Percentiles rank a stretch among this genome's conserved stretches.
Evolutionary conservation across 2,329 filamentous ascomycete genomes (phyloP).

Genomic region (Fusarium miscanthi): DNA sequence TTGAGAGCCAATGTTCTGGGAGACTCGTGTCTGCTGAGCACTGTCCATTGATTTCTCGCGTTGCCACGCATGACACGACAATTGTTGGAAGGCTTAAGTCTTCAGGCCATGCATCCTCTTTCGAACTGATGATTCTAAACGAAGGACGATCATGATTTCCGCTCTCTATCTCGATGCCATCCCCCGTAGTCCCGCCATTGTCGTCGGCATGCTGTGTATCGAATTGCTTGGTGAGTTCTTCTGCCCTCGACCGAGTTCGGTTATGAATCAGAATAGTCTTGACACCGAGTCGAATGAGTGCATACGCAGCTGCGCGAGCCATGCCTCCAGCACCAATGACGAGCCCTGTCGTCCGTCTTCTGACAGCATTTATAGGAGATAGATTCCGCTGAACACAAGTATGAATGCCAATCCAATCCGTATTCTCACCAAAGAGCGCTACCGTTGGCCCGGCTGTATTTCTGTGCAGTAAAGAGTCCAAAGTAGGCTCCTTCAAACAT

Average conservation of each 20-base stretch:
- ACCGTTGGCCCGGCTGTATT: not conserved
- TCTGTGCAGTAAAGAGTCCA: not conserved
- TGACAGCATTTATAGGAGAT: slow-evolving; percentile 9
- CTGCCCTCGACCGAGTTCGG: not conserved
- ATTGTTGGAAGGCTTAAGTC: not conserved
- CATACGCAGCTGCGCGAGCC: slow-evolving; percentile 8
- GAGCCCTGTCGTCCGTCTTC: not conserved
- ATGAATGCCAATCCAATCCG: slow-evolving; percentile 10
- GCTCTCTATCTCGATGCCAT: fast-evolving
- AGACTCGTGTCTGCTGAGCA: slow-evolving; percentile 10
- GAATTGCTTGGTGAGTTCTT: not conserved
- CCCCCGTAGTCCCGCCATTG: fast-evolving
- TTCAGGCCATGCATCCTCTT: not conserved
- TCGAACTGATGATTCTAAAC: not conserved
- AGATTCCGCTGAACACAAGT: slow-evolving; percentile 4
- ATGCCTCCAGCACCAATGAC: slow-evolving; percentile 7
- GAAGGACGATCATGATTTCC: not conserved
- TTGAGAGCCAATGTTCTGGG: not conserved
- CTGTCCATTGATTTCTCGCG: not conserved
- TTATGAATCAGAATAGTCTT: not conserved
- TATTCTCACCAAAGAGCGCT: slow-evolving; percentile 2
- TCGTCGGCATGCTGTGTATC: fast-evolving
- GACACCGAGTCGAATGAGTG: not conserved
- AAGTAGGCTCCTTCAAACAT: not conserved
- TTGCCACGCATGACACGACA: not conserved